These are phyloP conservation scores for Vinca major DNA, from an alignment of 305 asterid species.

Conservation along the genomic window DNA sequence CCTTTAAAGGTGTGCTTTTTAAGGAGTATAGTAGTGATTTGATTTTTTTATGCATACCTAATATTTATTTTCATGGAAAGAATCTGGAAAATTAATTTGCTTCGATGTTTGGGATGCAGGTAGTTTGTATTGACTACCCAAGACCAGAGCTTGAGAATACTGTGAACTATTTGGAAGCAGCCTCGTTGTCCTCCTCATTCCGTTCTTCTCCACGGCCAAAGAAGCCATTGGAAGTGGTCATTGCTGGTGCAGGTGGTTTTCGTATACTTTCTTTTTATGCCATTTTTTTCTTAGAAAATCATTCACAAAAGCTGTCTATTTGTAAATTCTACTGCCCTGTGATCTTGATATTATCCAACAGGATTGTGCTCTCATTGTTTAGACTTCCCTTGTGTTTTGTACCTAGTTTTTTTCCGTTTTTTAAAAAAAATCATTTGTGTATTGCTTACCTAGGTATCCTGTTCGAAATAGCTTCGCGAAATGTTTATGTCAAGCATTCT, in stretches of 20 bases:
- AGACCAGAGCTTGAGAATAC: slow-evolving; percentile 87
- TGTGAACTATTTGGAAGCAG: slow-evolving; percentile 79
- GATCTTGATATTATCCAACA: not conserved
- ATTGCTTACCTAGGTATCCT: too few relatives aligned
- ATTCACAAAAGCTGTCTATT: not conserved
- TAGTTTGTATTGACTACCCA: slow-evolving; percentile 86
- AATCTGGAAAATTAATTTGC: slow-evolving; percentile 10
- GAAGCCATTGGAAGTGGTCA: slow-evolving; percentile 73
- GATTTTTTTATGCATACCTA: slow-evolving; percentile 1
- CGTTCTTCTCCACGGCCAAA: slow-evolving; percentile 56
- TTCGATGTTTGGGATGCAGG: slow-evolving; percentile 16
- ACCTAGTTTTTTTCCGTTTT: not conserved
- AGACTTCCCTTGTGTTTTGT: not conserved
- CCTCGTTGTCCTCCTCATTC: slow-evolving; percentile 58
- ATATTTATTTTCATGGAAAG: not conserved
- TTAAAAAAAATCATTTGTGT: not conserved
- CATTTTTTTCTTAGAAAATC: not conserved
- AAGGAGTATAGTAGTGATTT: not conserved
- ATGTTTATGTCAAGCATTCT: not conserved
- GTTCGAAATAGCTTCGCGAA: not conserved
- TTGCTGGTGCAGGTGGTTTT: slow-evolving; percentile 85
- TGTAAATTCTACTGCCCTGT: not conserved
- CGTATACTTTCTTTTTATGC: not conserved
- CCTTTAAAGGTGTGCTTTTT: slow-evolving; percentile 54
- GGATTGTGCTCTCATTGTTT: not conserved